Base-by-base conservation (phyloP, 2,329 filamentous ascomycete genomes). In the Aspergillus sp. region DNA sequence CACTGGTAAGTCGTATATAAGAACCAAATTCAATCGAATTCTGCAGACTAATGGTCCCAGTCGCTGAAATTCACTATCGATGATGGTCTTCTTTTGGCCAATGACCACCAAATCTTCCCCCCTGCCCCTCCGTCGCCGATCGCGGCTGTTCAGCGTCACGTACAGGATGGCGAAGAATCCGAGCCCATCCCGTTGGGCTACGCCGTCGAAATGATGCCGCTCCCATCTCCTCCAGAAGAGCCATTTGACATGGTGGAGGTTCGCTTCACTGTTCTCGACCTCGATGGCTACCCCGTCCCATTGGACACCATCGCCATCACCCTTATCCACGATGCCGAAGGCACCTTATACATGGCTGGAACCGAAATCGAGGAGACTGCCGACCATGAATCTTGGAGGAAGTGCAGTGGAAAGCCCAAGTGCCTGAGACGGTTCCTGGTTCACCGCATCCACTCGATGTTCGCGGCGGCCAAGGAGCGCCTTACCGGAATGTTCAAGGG, bases 211-310 rank as follows among this genome's bases (percentile, higher is more conserved):
- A 65, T 74, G 41, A 67, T 75, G 59, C 69, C 74, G 20, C 52
- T 67, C 42, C 60, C 67, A 19, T 60, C 66, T 12, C 63, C 70
- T 15, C 57, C 64, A 8, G 70, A 75, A 22, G 70, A 68, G n/a
- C 62, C 68, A 7, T 64, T 69, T 44, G 70, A 75, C 8, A 61
- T 79, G 22, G 61, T 75, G 2, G 67, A 71, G 11, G 64, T 79
- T 57, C 72, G 75, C 40, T 77, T 80, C 64, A 79, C 77, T n/a
- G 70, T 79, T 37, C 70, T 80, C 27, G 76, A 77, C 54, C 65
- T 80, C 17, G 73, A 75, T 42, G 67, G 70, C 27, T 69, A 73
- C 48, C 77, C 78, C 1, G 75, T 78, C 9, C 75, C 77, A 17
- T 68, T 78, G n/a, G 73, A 78, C 56, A 77, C 77, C 13, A 66